Percentiles rank a stretch among this genome's conserved stretches.
These are phyloP conservation scores for Tylopilus felleus DNA, from an alignment of 768 basidiomycete species.

Conservation along the genomic window DNA sequence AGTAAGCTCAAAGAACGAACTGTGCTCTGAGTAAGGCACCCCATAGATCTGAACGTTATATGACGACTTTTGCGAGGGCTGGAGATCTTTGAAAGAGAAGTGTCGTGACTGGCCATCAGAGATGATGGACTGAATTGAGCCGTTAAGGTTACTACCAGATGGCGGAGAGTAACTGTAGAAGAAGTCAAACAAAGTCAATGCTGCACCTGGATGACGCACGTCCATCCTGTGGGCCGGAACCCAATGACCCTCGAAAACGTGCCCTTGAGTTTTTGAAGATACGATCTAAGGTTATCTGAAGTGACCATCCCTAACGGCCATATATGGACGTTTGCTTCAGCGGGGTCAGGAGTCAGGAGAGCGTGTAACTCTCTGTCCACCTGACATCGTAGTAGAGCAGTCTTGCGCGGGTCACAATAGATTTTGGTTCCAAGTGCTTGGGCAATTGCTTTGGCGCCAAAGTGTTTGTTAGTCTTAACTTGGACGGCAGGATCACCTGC, in stretches of 20 bases:
- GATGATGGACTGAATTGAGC: slow-evolving; percentile 68
- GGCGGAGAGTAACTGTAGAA: slow-evolving; percentile 59
- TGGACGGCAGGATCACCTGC: background rate
- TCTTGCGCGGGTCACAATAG: slow-evolving; percentile 85
- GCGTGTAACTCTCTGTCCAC: slow-evolving; percentile 77
- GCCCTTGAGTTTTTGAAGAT: slow-evolving; percentile 71
- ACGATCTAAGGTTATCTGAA: slow-evolving; percentile 72
- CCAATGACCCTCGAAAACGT: slow-evolving; percentile 71
- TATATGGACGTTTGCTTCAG: slow-evolving; percentile 78
- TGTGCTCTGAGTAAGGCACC: slow-evolving; percentile 93
- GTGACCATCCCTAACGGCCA: slow-evolving; percentile 75
- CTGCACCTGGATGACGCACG: slow-evolving; percentile 46
- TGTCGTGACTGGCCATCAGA: slow-evolving; percentile 57
- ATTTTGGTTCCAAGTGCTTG: slow-evolving; percentile 76
- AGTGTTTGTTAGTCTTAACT: background rate
- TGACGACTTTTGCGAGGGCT: slow-evolving; percentile 68
- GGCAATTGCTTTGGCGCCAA: slow-evolving; percentile 66
- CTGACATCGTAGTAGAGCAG: slow-evolving; percentile 78
- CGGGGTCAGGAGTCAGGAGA: slow-evolving; percentile 73
- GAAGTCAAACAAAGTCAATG: background rate
- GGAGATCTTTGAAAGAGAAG: slow-evolving; percentile 70
- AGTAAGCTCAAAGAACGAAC: slow-evolving; percentile 91
- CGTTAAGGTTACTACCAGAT: slow-evolving; percentile 56
- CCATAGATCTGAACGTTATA: slow-evolving; percentile 69
- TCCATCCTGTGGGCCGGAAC: slow-evolving; percentile 96